Percentiles rank a stretch among this genome's conserved stretches.
These are phyloP conservation scores for Suillus luteus DNA, from an alignment of 768 basidiomycete genomes.

Conservation along the genomic window DNA sequence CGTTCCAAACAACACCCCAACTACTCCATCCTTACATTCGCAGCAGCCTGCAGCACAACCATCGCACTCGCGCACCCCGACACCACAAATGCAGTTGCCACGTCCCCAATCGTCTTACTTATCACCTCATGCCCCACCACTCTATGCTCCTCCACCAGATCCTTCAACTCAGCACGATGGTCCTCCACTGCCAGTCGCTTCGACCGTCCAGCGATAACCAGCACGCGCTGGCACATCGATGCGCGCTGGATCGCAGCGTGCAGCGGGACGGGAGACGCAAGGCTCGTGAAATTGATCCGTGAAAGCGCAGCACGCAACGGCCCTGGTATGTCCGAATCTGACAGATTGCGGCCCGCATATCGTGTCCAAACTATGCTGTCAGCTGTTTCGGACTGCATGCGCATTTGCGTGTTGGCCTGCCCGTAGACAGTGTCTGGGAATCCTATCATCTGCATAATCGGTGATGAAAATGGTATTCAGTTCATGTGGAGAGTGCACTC, in stretches of 20 bases:
- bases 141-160: constrained; percentile 50
- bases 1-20: background rate
- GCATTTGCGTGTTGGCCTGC: constrained; percentile 59
- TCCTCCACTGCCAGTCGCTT: constrained; percentile 71
- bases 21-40: constrained; percentile 23
- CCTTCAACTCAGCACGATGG: constrained; percentile 70
- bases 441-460: constrained; percentile 30
- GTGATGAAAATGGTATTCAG: background rate
- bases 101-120: constrained; percentile 83
- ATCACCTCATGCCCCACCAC: constrained; percentile 38
- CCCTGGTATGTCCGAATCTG: constrained; percentile 14
- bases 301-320: constrained; percentile 40
- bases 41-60: constrained; percentile 68
- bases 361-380: constrained; percentile 77
- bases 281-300: constrained; percentile 64
- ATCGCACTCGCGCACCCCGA: constrained; percentile 51
- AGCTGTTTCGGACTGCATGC: constrained; percentile 79
- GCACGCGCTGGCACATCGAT: constrained; percentile 41
- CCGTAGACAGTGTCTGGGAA: constrained; percentile 76
- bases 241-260: constrained; percentile 49
- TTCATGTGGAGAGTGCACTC: constrained; percentile 20
- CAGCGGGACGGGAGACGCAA: constrained; percentile 58
- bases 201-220: constrained; percentile 76
- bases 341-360: constrained; percentile 41
- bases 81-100: constrained; percentile 77